phyloP scores from a whole-genome alignment of 169 alveolate genomes.

The Eimeria praecox region DNA sequence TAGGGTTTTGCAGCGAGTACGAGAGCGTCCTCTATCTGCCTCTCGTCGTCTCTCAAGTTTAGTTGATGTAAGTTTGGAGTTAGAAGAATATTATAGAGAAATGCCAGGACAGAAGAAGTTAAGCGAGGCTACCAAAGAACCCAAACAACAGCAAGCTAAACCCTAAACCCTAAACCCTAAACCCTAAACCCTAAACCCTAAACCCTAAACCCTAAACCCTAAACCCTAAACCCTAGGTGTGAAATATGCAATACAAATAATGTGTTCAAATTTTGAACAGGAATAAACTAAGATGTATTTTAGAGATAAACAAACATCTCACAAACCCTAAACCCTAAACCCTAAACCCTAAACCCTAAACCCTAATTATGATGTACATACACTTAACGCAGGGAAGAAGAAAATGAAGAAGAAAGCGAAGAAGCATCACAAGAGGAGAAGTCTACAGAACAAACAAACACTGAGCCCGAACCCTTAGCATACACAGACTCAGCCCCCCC shows the following conservation, averaged over 20 bases:
- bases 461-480: background rate
- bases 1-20: background rate
- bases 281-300: too few species aligned
- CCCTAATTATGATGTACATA: too few species aligned
- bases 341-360: background rate
- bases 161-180: background rate
- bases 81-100: background rate
- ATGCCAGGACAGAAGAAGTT: slow-evolving; percentile 9
- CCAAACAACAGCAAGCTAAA: background rate
- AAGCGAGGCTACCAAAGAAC: background rate
- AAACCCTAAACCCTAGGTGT: background rate
- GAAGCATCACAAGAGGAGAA: background rate
- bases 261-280: too few species aligned
- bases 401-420: background rate
- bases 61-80: background rate
- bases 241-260: too few species aligned
- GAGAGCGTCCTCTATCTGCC: slow-evolving; percentile 5
- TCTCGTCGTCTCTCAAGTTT: background rate
- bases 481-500: slow-evolving; percentile 8
- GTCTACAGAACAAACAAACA: background rate
- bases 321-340: background rate
- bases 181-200: background rate
- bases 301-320: too few species aligned
- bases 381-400: background rate
- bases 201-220: background rate